Conservation (phyloP, 1,284 basidiomycete species). For the Ganoderma lingzhi region DNA sequence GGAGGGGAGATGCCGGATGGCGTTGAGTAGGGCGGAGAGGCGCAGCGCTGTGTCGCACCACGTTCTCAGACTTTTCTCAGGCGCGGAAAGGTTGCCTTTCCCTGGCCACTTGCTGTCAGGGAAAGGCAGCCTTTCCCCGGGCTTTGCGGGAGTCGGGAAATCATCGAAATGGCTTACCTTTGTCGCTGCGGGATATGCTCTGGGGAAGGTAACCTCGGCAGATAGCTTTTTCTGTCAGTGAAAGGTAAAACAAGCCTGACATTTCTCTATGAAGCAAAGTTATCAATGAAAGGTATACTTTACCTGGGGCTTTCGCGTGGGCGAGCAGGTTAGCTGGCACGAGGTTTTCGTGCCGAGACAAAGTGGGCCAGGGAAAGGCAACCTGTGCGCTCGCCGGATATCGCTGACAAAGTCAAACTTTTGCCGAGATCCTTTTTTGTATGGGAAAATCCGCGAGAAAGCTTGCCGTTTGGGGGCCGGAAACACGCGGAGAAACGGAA, state of each 20-base stretch:
- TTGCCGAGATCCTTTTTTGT: background rate
- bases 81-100: background rate
- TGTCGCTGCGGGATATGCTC: background rate
- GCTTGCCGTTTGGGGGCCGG: background rate
- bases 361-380: conserved; percentile 1
- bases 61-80: background rate
- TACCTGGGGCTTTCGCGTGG: too few relatives aligned
- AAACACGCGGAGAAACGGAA: background rate
- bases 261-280: background rate
- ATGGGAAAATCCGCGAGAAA: background rate
- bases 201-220: background rate
- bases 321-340: too few relatives aligned
- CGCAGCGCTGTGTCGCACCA: background rate
- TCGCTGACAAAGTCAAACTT: background rate
- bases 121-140: background rate
- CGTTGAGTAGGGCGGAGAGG: background rate
- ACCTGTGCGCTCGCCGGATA: background rate
- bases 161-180: background rate
- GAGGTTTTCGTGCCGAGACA: too few relatives aligned
- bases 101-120: background rate
- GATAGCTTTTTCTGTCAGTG: background rate
- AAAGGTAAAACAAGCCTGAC: background rate
- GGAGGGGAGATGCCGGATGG: background rate
- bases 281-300: background rate
- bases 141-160: background rate